Evolutionary conservation across 352 stramenopile species (phyloP), one percentile per base, ranked within the genome.

Genomic region (Phytopythium kandeliae): DNA sequence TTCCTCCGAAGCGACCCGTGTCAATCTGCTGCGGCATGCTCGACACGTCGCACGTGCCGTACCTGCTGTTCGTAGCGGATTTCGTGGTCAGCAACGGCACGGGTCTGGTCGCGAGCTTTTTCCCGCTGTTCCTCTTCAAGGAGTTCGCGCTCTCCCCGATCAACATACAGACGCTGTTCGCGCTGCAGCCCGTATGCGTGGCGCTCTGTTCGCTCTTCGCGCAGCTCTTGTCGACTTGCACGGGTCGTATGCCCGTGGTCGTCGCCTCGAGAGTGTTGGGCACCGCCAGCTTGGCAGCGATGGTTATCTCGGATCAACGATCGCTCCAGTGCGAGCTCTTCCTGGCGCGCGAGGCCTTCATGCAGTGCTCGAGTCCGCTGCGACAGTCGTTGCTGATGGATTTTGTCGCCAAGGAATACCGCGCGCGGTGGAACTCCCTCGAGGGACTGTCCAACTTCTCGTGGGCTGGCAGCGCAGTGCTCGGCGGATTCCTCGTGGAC

Each of bases 321-420:
- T 24, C 53, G 15, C n/a, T 55, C 9, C 78, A 85, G 33, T 71
- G 62, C 31, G 63, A 52, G 4, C 47, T 89, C 16, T 88, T 89
- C 44, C 43, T 89, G 24, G 40, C 74, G 12, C 68, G 71, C 17
- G 74, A 58, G 21, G 69, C 60, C 15, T 66, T 89, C 43, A 85
- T 87, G 63, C 67, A 67, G 44, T 87, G 78, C 58, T 72, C 74
- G 0, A 71, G 84, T 46, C 78, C 78, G 10, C 50, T 92, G 28
- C 69, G 78, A 12, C 71, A 72, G 28, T 88, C 80, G 26, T 28
- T 92, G 21, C 62, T 92, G 13, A 89, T 92, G 78, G 80, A 92
- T 53, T 85, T 85, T 43, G 78, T 92, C 24, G 67, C 75, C 3
- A 76, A 73, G 36, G 51, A 63, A 9, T 55, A 82, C 38, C 78